Evolutionary conservation across 2,329 filamentous ascomycete species (phyloP).

Genomic region (Penicillium sp.): DNA sequence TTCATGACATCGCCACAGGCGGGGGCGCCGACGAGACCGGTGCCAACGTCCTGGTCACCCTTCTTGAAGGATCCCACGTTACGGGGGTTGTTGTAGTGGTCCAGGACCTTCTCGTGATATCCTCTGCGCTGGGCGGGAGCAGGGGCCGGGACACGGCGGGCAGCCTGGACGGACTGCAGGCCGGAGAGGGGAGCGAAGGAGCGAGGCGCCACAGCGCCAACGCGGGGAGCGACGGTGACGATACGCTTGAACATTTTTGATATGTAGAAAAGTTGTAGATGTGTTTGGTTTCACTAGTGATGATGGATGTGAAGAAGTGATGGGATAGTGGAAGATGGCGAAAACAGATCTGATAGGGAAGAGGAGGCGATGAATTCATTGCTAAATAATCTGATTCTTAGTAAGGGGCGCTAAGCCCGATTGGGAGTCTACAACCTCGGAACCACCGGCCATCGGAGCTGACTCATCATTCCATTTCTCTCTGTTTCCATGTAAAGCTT

Average conservation of each 20-base stretch:
- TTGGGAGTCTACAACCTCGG: conserved; percentile 12
- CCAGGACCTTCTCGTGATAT: conserved; percentile 70
- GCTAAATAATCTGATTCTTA: conserved; percentile 28
- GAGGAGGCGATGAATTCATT: conserved; percentile 25
- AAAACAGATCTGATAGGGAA: conserved; percentile 23
- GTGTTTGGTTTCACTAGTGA: conserved; percentile 1
- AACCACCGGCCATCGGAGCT: conserved; percentile 25
- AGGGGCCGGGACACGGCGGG: conserved; percentile 33
- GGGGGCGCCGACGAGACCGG: conserved; percentile 84
- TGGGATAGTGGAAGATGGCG: conserved; percentile 10
- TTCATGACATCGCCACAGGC: conserved; percentile 93
- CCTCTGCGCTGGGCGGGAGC: conserved; percentile 42
- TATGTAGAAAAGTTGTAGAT: background rate
- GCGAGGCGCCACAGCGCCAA: conserved; percentile 48
- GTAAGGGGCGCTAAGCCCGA: conserved; percentile 17
- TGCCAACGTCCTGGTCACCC: conserved; percentile 76
- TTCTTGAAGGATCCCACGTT: conserved; percentile 78
- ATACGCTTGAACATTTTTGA: conserved; percentile 56
- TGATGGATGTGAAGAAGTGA: background rate
- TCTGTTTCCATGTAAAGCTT: background rate
- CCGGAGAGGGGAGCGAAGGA: conserved; percentile 44
- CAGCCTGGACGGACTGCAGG: conserved; percentile 41
- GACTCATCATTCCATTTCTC: conserved; percentile 9
- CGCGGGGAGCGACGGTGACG: conserved; percentile 51
- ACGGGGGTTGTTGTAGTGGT: conserved; percentile 75